Base-by-base conservation (phyloP, 2,329 filamentous ascomycete species). In the Cordyceps cicadae region DNA sequence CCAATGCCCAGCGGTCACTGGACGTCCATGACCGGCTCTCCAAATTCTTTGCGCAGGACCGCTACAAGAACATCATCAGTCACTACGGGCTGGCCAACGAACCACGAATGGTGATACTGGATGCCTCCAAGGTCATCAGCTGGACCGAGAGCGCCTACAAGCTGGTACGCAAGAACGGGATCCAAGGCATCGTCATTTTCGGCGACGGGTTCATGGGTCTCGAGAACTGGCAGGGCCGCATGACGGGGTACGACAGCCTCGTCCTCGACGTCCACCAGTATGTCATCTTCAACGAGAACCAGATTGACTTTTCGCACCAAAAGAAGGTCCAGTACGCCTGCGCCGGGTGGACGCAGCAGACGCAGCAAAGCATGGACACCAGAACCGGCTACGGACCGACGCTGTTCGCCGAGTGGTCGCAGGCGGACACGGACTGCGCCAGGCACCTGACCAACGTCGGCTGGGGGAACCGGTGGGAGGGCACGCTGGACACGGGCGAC, bases 251-350 rank as follows among this genome's bases (percentile, higher is more conserved):
- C 69, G 80, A 87, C 52, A 83, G 87, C 64, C 79, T 97, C 65
- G 83, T 96, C 19, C 84, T 99, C n/a, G 94, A 99, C 74, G 94
- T 95, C 43, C 94, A 99, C 75, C 93, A 97, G 74, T 99, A 99
- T 74, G 90, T 96, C 69, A 97, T 97, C 73, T 99, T 99, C 82
- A 97, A 99, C 79, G 84, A 85, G 45, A 86, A 88, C 65, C 90
- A 96, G 73, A 88, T 99, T 69, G 83, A 85, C 53, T 87, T 88
- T 69, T 87, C 87, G 60, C 94, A 97, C 76, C 81, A 87, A 60
- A 82, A 87, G 66, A 97, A 97, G 76, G 81, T 97, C 61, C 80
- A 88, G 63, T 95, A 96, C 70, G 91, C 93, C 4, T 99, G 94
- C 76, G 77, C 82, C 19, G 91, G 86, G 59, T 99, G 94, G 94